Evolutionary conservation across 2,329 filamentous ascomycete genomes (phyloP).

Genomic region (Leptoxyphium fumago): DNA sequence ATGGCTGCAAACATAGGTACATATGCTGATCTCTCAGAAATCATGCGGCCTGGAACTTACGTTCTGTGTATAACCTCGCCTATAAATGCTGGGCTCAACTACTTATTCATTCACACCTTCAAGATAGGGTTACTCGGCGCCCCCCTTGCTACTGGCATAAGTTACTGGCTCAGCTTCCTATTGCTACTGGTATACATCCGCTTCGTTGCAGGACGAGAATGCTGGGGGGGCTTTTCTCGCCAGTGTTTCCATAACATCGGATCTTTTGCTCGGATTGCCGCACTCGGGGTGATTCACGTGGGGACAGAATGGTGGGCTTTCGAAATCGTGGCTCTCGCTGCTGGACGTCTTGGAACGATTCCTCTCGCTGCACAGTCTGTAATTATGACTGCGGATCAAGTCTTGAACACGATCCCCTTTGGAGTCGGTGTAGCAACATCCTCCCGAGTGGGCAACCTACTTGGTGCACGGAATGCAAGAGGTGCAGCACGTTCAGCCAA

Average conservation of each 20-base stretch:
- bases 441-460: constrained; percentile 61
- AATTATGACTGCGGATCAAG: constrained; percentile 77
- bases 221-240: constrained; percentile 62
- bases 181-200: constrained; percentile 59
- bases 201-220: constrained; percentile 56
- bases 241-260: constrained; percentile 51
- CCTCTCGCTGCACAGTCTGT: constrained; percentile 71
- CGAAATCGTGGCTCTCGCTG: constrained; percentile 73
- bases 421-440: constrained; percentile 72
- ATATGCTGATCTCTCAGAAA: constrained; percentile 22
- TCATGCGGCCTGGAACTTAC: constrained; percentile 51
- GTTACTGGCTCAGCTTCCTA: constrained; percentile 73
- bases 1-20: constrained; percentile 11
- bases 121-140: constrained; percentile 61
- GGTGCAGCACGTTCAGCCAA: constrained; percentile 62
- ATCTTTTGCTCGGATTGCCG: constrained; percentile 58
- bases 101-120: constrained; percentile 58
- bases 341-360: constrained; percentile 63
- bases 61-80: constrained; percentile 47
- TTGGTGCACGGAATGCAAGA: constrained; percentile 51
- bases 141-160: constrained; percentile 66
- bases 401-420: constrained; percentile 71
- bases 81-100: constrained; percentile 43
- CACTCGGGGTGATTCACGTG: constrained; percentile 66
- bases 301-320: constrained; percentile 91